phyloP scores from a whole-genome alignment of 768 basidiomycete species.

The Xanthoconium stramineum region DNA sequence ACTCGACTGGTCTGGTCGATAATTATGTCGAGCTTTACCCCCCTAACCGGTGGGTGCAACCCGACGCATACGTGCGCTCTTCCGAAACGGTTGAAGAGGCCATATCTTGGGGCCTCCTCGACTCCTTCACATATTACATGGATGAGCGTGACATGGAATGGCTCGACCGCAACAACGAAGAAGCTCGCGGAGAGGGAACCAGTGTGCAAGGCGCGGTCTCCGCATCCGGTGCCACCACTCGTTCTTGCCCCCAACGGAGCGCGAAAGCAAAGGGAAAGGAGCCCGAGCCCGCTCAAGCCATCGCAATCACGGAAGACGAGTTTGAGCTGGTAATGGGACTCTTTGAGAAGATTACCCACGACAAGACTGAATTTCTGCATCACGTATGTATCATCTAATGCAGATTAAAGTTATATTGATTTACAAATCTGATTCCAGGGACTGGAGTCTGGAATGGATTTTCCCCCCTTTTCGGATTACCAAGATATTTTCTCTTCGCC shows the following conservation, averaged over 20 bases:
- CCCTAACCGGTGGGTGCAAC: slow-evolving; percentile 67
- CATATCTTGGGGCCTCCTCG: slow-evolving; percentile 53
- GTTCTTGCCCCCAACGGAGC: slow-evolving; percentile 55
- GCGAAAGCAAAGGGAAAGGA: slow-evolving; percentile 85
- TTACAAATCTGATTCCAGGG: slow-evolving; percentile 36
- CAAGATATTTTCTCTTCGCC: slow-evolving; percentile 62
- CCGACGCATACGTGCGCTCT: slow-evolving; percentile 71
- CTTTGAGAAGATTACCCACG: slow-evolving; percentile 88
- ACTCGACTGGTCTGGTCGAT: slow-evolving; percentile 75
- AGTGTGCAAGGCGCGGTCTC: slow-evolving; percentile 71
- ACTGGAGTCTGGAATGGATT: slow-evolving; percentile 63
- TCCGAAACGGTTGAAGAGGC: slow-evolving; percentile 87
- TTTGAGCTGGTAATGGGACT: slow-evolving; percentile 96
- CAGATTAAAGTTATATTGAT: background rate
- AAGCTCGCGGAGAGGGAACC: slow-evolving; percentile 81
- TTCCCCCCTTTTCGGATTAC: slow-evolving; percentile 72
- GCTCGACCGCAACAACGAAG: slow-evolving; percentile 89
- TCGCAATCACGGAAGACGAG: slow-evolving; percentile 83
- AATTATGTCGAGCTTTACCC: slow-evolving; percentile 81
- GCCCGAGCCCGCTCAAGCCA: slow-evolving; percentile 59
- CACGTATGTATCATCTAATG: slow-evolving; percentile 53
- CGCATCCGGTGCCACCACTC: slow-evolving; percentile 45
- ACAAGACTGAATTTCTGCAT: slow-evolving; percentile 86
- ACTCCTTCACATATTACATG: slow-evolving; percentile 87
- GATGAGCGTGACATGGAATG: slow-evolving; percentile 95